phyloP scores from a whole-genome alignment of 2,329 filamentous ascomycete genomes.

The Dothideomycetes sp. region DNA sequence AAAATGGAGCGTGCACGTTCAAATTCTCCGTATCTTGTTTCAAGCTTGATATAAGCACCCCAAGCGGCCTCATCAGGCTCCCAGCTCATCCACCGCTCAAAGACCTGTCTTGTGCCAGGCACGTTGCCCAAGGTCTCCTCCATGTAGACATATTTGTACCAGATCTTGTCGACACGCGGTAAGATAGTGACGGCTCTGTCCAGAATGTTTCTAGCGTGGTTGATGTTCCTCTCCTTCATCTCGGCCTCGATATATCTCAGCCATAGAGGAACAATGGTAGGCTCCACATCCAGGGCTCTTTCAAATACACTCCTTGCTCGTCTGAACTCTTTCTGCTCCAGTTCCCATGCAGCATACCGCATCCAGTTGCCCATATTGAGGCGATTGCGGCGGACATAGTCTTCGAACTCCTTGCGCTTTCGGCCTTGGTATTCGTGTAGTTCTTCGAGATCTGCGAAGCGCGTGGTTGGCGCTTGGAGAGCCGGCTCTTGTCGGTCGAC shows the following conservation, averaged over 20 bases:
- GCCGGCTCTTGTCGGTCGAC: slow-evolving; percentile 89
- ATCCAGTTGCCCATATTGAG: slow-evolving; percentile 99
- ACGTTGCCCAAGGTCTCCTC: slow-evolving; percentile 96
- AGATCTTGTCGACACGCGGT: slow-evolving; percentile 86
- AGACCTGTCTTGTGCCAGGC: slow-evolving; percentile 81
- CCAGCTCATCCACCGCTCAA: slow-evolving; percentile 98
- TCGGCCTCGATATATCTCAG: slow-evolving; percentile 90
- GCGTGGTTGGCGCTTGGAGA: slow-evolving; percentile 82
- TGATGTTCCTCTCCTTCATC: slow-evolving; percentile 93
- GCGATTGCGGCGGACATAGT: slow-evolving; percentile 90
- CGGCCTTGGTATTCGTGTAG: slow-evolving; percentile 94
- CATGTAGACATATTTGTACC: slow-evolving; percentile 99
- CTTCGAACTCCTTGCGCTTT: slow-evolving; percentile 93
- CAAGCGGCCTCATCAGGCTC: slow-evolving; percentile 93
- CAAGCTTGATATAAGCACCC: slow-evolving; percentile 92
- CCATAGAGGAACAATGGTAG: slow-evolving; percentile 80
- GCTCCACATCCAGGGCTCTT: slow-evolving; percentile 81
- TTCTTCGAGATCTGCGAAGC: slow-evolving; percentile 93
- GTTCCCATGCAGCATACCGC: slow-evolving; percentile 92
- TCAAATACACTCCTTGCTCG: slow-evolving; percentile 90
- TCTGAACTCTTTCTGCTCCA: slow-evolving; percentile 94
- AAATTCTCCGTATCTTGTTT: slow-evolving; percentile 89
- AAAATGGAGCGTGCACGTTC: slow-evolving; percentile 86
- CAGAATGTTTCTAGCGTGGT: slow-evolving; percentile 87
- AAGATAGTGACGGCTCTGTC: slow-evolving; percentile 90